Conservation (phyloP, 345 rosid species). For the Populus nigra region DNA sequence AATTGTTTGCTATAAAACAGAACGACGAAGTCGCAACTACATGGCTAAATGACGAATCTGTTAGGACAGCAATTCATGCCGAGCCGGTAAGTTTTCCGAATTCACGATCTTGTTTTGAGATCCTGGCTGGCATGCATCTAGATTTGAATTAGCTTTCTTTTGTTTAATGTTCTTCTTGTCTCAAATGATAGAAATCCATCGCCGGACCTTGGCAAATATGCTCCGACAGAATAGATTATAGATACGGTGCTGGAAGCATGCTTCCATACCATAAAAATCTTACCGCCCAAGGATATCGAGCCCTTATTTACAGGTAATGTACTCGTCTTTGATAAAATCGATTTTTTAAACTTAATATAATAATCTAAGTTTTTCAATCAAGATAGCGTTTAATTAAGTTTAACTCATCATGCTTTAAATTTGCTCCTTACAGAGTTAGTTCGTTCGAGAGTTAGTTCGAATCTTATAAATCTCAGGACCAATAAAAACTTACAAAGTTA, state of each 20-base stretch:
- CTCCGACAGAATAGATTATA: constrained; percentile 20
- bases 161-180: not conserved
- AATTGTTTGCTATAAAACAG: constrained; percentile 9
- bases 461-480: no score
- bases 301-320: constrained; percentile 51
- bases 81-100: constrained; percentile 22
- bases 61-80: constrained; percentile 53
- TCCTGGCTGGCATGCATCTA: no score
- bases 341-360: no score
- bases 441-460: no score
- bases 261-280: constrained; percentile 42
- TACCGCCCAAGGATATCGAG: constrained; percentile 47
- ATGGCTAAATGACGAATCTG: constrained; percentile 48
- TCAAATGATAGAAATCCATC: constrained; percentile 11
- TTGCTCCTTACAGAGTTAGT: rapidly evolving
- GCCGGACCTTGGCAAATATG: constrained; percentile 53
- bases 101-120: no score
- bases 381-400: no score
- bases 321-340: no score
- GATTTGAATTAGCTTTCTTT: no score
- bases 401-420: no score
- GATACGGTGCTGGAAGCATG: constrained; percentile 42
- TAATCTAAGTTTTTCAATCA: no score
- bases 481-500: no score
- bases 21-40: constrained; percentile 40